phyloP scores from a whole-genome alignment of 176 grass and related monocot genomes.

The Phragmites australis region DNA sequence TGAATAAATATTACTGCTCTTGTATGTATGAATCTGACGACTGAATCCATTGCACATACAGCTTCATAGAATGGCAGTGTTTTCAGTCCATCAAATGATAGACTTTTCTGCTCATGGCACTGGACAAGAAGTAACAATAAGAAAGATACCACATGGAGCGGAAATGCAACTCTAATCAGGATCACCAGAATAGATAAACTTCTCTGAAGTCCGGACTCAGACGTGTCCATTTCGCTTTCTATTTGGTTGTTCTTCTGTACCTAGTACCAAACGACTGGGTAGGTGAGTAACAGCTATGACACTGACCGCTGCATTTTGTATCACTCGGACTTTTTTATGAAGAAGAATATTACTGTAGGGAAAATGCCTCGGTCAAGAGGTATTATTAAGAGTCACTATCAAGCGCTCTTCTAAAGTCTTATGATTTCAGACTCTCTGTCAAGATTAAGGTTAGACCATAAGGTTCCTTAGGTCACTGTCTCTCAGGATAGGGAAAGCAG shows the following conservation, averaged over 20 bases:
- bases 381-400: too few species aligned
- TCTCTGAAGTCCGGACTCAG: background rate
- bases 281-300: constrained; percentile 36
- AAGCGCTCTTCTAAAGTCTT: too few species aligned
- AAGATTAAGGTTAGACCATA: too few species aligned
- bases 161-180: background rate
- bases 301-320: constrained; percentile 22
- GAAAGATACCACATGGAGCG: background rate
- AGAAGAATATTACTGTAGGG: too few species aligned
- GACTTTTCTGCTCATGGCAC: background rate
- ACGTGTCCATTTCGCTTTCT: constrained; percentile 32
- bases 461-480: too few species aligned
- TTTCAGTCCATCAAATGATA: background rate
- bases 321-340: background rate
- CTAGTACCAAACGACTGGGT: constrained; percentile 27
- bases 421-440: too few species aligned
- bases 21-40: too few species aligned
- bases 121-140: background rate
- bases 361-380: too few species aligned
- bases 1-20: too few species aligned
- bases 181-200: too few species aligned
- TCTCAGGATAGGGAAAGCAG: too few species aligned
- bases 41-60: constrained; percentile 19
- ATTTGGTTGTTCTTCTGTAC: background rate
- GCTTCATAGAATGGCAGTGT: background rate